Evolutionary conservation across 352 stramenopile genomes (phyloP), one percentile per base, ranked within the genome.

Genomic region (Albugo candida): DNA sequence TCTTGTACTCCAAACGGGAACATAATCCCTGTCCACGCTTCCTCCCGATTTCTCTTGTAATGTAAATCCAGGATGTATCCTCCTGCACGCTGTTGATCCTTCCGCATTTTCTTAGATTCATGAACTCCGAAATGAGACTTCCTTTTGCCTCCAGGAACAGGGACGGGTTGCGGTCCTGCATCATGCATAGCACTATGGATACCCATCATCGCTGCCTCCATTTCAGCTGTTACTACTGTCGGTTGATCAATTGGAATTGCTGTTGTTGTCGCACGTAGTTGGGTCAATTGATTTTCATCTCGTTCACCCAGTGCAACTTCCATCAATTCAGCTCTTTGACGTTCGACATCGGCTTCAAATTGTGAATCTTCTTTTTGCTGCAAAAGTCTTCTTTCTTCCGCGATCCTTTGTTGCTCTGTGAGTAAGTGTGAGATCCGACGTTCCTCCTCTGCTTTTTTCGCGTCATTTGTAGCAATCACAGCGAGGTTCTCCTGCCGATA

Each of bases 121-220:
- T 84, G 79, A 5, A 85, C 68, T 36, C 66, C 72, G 52, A 88
- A 83, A 38, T 69, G 81, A 13, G 73, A 72, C 4, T 75, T 75
- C 8, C 75, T 66, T 51, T 91, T 91, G 45, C 77, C 77, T 46
- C 77, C 77, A 17, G 75, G 70, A 36, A 91, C 74, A 0, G 77
- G 77, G 12, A 85, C 51, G 0, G 77, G 77, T 55, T 91, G 77
- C 14, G 77, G 72, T 0, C 74, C 77, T 10, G 72, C 75, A 12
- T 43, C 48, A 35, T 46, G 38, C 48, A 82, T 54, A 2, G 77
- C 63, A 11, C 77, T 74, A 52, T 87, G 74, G 52, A 89, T 87
- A 6, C 77, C 77, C 68, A 91, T 84, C 77, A 91, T 91, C 4
- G 77, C 77, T 0, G 77, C 77, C 51, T 91, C 77, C 77, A 91